Evolutionary conservation across 2,329 filamentous ascomycete species (phyloP).

Genomic region (Acrodontium crateriforme): DNA sequence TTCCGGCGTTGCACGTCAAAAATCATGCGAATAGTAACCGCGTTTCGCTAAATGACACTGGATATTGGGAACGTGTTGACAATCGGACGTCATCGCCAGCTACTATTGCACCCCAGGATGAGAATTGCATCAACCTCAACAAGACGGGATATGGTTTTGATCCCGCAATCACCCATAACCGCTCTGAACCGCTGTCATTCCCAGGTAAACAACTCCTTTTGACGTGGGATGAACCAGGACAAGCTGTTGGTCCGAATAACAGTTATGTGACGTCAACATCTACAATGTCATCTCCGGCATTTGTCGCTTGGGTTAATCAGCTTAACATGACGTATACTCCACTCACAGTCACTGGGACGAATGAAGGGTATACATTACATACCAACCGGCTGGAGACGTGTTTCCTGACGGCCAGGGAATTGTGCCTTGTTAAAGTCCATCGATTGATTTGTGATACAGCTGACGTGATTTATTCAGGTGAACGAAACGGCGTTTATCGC

Average conservation of each 20-base stretch:
- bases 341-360: conserved; percentile 49
- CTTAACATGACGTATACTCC: conserved; percentile 42
- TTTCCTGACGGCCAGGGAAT: conserved; percentile 51
- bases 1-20: conserved; percentile 54
- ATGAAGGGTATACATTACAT: conserved; percentile 53
- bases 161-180: conserved; percentile 54
- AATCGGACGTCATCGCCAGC: conserved; percentile 43
- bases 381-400: conserved; percentile 57
- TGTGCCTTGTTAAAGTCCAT: too few species aligned
- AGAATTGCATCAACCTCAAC: conserved; percentile 46
- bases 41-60: conserved; percentile 47
- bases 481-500: conserved; percentile 73
- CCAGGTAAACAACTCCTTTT: conserved; percentile 59
- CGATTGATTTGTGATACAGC: too few species aligned
- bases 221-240: conserved; percentile 57
- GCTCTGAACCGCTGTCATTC: conserved; percentile 56
- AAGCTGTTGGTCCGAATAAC: conserved; percentile 63
- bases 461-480: too few species aligned
- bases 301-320: conserved; percentile 64
- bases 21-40: conserved; percentile 67
- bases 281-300: conserved; percentile 42
- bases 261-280: conserved; percentile 54
- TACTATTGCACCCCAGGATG: conserved; percentile 30
- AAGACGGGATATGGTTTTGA: conserved; percentile 43
- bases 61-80: conserved; percentile 50